Conservation (phyloP, 106 monocot species). For the Apostasia shenzhenica region DNA sequence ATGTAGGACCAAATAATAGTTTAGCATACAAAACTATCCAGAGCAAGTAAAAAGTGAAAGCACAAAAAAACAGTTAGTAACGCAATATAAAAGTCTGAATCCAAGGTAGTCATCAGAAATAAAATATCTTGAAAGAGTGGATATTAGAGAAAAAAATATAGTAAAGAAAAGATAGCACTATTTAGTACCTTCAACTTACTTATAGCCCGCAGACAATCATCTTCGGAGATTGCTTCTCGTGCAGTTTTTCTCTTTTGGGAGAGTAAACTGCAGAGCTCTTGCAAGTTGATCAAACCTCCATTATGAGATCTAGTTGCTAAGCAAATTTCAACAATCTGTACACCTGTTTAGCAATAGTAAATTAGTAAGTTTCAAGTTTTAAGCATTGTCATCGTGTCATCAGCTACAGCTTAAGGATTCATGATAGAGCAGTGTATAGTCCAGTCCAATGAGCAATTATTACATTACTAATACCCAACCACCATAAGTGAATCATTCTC, state of each 20-base stretch:
- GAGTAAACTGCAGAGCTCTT: constrained; percentile 67
- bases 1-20: not conserved
- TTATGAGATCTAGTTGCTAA: constrained; percentile 78
- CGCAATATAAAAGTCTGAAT: not conserved
- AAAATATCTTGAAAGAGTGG: no score
- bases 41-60: not conserved
- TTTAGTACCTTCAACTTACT: constrained; percentile 78
- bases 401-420: no score
- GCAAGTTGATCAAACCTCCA: constrained; percentile 88
- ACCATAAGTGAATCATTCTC: no score
- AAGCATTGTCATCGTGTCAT: no score
- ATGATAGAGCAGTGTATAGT: no score
- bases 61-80: no score
- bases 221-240: constrained; percentile 78
- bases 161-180: not conserved
- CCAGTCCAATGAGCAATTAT: no score
- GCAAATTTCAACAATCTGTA: constrained; percentile 97
- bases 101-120: no score
- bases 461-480: no score
- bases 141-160: not conserved
- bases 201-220: constrained; percentile 96
- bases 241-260: constrained; percentile 69
- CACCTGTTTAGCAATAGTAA: constrained; percentile 34
- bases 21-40: not conserved
- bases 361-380: no score